phyloP scores from a whole-genome alignment of 306 rosid genomes.

The Glycine latifolia region DNA sequence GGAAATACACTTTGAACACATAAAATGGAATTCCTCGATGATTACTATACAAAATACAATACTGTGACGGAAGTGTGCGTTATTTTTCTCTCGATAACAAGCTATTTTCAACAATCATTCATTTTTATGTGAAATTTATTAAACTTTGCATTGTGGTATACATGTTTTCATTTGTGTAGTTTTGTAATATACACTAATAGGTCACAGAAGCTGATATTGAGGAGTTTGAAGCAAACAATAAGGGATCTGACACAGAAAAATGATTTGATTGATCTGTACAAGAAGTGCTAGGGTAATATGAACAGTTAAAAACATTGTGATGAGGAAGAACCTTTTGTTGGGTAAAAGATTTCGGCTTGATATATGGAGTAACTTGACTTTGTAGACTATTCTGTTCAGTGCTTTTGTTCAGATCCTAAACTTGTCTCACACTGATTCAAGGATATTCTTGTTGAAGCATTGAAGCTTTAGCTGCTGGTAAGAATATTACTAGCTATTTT shows the following conservation, averaged over 20 bases:
- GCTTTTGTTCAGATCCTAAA: conserved; percentile 90
- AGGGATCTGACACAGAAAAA: conserved; percentile 83
- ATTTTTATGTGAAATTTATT: conserved; percentile 2
- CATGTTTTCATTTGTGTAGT: not conserved
- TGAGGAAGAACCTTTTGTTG: conserved; percentile 3
- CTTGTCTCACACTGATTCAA: conserved; percentile 84
- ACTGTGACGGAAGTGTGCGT: conserved; percentile 7
- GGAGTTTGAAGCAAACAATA: conserved; percentile 87
- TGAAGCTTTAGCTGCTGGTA: conserved; percentile 78
- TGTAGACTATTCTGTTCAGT: conserved; percentile 88
- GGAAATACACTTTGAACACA: not conserved
- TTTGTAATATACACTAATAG: conserved; percentile 46
- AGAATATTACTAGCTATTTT: conserved; percentile 37
- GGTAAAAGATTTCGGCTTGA: conserved; percentile 37
- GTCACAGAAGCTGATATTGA: conserved; percentile 85
- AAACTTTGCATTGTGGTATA: not conserved
- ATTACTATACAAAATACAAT: conserved; percentile 12
- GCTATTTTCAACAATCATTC: not conserved
- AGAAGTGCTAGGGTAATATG: conserved; percentile 81
- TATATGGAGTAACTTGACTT: conserved; percentile 27
- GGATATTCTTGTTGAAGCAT: conserved; percentile 71
- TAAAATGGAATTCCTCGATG: not conserved
- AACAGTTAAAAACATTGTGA: conserved; percentile 54
- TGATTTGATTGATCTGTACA: conserved; percentile 70
- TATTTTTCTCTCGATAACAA: not conserved